Evolutionary conservation across 129 eudicot species (phyloP).

Genomic region (Chrysanthemum lavandulifolium): DNA sequence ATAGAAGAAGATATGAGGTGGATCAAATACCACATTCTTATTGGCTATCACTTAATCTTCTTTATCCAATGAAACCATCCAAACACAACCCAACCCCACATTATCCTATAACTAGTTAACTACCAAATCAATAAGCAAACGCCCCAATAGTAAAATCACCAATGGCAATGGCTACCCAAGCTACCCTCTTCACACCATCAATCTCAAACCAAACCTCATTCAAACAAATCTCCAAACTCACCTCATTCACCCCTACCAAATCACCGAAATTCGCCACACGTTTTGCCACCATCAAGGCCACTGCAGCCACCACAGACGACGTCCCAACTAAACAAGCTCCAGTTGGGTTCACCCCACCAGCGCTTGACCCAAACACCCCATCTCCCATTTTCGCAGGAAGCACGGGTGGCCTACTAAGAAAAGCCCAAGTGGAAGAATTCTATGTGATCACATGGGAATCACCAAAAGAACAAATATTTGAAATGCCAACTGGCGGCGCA

Average conservation of each 20-base stretch:
- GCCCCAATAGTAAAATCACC: slow-evolving; percentile 3
- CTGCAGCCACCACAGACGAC: slow-evolving; percentile 30
- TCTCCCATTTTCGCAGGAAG: slow-evolving; percentile 92
- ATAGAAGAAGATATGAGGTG: slow-evolving; percentile 19
- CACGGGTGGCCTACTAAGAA: slow-evolving; percentile 88
- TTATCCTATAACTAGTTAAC: slow-evolving; percentile 1
- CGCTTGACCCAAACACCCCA: slow-evolving; percentile 89
- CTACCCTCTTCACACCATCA: slow-evolving; percentile 68
- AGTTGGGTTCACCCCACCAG: slow-evolving; percentile 86
- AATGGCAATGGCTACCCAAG: slow-evolving; percentile 77
- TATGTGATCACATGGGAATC: slow-evolving; percentile 95
- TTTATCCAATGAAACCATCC: slow-evolving; percentile 23
- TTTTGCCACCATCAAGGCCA: slow-evolving; percentile 41
- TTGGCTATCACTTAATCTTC: slow-evolving; percentile 30
- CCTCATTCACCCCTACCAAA: slow-evolving; percentile 39
- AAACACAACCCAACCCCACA: slow-evolving; percentile 16
- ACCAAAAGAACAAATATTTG: slow-evolving; percentile 88
- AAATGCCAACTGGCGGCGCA: slow-evolving; percentile 98
- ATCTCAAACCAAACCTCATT: slow-evolving; percentile 50
- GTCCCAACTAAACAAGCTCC: slow-evolving; percentile 49
- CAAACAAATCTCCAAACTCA: slow-evolving; percentile 43
- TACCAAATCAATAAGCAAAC: slow-evolving; percentile 5
- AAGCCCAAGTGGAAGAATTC: slow-evolving; percentile 91
- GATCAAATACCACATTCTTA: slow-evolving; percentile 23
- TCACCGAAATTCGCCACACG: slow-evolving; percentile 34